Conservation (phyloP, 2,329 filamentous ascomycete species). For the Nothophaeocryptopus gaeumannii region DNA sequence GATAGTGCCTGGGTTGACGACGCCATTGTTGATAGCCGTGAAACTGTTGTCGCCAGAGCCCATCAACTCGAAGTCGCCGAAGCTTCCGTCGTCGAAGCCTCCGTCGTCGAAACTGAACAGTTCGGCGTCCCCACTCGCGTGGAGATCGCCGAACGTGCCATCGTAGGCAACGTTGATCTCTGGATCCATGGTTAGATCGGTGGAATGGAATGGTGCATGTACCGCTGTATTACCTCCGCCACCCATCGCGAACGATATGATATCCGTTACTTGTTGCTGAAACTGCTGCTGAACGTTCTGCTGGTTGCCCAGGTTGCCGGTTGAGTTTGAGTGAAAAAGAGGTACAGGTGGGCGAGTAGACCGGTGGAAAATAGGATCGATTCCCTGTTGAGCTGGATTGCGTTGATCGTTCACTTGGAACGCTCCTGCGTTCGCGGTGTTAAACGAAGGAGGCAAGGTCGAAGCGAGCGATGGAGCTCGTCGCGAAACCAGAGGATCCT, state of each 20-base stretch:
- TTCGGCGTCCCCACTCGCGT: conserved; percentile 29
- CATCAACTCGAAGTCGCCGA: conserved; percentile 26
- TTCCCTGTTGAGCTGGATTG: conserved; percentile 27
- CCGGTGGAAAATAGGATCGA: conserved; percentile 19
- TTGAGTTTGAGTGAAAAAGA: conserved; percentile 57
- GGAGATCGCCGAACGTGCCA: conserved; percentile 46
- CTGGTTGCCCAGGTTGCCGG: conserved; percentile 26
- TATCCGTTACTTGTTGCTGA: conserved; percentile 31
- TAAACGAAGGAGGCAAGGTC: conserved; percentile 59
- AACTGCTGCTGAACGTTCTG: conserved; percentile 42
- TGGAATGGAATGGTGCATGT: background rate
- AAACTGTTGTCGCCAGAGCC: conserved; percentile 38
- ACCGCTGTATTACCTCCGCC: conserved; percentile 49
- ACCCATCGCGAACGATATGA: conserved; percentile 51
- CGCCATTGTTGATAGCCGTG: conserved; percentile 47
- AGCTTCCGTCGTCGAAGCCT: conserved; percentile 13
- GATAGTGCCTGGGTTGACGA: conserved; percentile 57
- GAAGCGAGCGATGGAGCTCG: conserved; percentile 53
- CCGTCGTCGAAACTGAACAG: conserved; percentile 28
- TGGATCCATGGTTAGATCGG: conserved; percentile 31
- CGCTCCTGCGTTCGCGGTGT: conserved; percentile 44
- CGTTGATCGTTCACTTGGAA: conserved; percentile 65
- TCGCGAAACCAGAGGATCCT: conserved; percentile 40
- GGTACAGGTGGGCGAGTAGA: conserved; percentile 63
- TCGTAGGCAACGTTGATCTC: conserved; percentile 48